Conservation (phyloP, 768 basidiomycete species). For the Clavulina sp. region DNA sequence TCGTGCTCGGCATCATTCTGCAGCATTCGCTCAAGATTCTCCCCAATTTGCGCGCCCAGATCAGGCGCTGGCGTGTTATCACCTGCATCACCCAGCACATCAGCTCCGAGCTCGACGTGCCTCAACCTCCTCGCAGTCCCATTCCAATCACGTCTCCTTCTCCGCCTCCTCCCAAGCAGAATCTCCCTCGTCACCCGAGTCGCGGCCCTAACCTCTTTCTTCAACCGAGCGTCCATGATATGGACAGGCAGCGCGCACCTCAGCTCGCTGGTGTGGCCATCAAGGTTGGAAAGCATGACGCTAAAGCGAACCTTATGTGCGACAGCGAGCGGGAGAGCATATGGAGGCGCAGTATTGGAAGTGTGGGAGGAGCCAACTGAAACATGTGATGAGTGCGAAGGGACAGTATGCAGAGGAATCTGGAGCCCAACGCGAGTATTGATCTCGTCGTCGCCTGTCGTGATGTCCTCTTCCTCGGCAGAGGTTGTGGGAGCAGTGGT, state of each 20-base stretch:
- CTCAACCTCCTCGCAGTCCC: too few relatives aligned
- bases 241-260: slow-evolving; percentile 83
- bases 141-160: too few relatives aligned
- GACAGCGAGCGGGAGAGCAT: slow-evolving; percentile 60
- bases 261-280: slow-evolving; percentile 89
- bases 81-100: too few relatives aligned
- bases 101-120: too few relatives aligned
- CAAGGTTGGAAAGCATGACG: slow-evolving; percentile 37
- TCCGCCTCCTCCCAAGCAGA: slow-evolving; percentile 42
- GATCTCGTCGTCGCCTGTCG: slow-evolving; percentile 16
- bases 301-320: slow-evolving; percentile 48
- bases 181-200: slow-evolving; percentile 63
- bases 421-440: slow-evolving; percentile 40
- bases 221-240: slow-evolving; percentile 54
- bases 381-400: slow-evolving; percentile 34
- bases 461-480: background rate
- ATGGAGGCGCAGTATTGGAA: slow-evolving; percentile 23
- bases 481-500: background rate
- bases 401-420: slow-evolving; percentile 43
- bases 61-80: too few relatives aligned
- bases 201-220: slow-evolving; percentile 55
- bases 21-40: too few relatives aligned
- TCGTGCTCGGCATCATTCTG: background rate
- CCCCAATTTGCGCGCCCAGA: too few relatives aligned
- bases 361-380: background rate